Evolutionary conservation across 2,329 filamentous ascomycete species (phyloP).

Genomic region (Fusarium sp.): DNA sequence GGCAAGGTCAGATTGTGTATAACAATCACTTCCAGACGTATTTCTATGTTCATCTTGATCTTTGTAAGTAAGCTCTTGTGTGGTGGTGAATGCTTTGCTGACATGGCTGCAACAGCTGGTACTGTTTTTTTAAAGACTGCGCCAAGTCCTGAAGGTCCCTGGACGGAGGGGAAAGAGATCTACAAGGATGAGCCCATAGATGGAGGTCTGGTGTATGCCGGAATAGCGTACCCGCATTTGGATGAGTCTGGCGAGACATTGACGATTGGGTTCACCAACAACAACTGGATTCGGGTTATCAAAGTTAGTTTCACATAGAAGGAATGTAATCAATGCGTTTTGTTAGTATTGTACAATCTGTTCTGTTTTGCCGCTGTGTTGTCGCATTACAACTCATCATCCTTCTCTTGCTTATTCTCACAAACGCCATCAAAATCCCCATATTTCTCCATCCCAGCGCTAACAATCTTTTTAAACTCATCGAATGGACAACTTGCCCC

Average conservation of each 20-base stretch:
- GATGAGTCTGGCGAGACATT: conserved; percentile 49
- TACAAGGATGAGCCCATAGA: conserved; percentile 48
- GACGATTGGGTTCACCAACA: conserved; percentile 52
- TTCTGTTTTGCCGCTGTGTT: neutral
- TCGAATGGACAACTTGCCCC: conserved; percentile 36
- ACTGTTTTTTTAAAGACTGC: conserved; percentile 27
- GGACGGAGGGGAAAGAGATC: conserved; percentile 49
- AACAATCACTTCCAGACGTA: conserved; percentile 48
- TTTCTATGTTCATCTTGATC: conserved; percentile 46
- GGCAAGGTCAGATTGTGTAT: conserved; percentile 52
- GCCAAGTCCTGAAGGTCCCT: conserved; percentile 47
- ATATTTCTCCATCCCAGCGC: conserved; percentile 30
- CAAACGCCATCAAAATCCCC: conserved; percentile 37
- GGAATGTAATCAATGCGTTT: fast-evolving
- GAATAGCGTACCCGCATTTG: conserved; percentile 51
- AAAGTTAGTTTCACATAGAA: conserved; percentile 28
- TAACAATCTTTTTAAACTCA: conserved; percentile 32
- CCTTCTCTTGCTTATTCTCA: conserved; percentile 23
- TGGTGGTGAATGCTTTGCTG: fast-evolving
- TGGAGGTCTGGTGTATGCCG: conserved; percentile 47
- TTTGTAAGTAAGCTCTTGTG: conserved; percentile 1
- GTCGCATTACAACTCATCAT: conserved; percentile 19
- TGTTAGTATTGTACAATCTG: neutral
- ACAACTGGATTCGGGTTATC: conserved; percentile 51
- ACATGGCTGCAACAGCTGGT: neutral